phyloP scores from a whole-genome alignment of 371 early-diverging fungal species.

The Mortierella sp. region DNA sequence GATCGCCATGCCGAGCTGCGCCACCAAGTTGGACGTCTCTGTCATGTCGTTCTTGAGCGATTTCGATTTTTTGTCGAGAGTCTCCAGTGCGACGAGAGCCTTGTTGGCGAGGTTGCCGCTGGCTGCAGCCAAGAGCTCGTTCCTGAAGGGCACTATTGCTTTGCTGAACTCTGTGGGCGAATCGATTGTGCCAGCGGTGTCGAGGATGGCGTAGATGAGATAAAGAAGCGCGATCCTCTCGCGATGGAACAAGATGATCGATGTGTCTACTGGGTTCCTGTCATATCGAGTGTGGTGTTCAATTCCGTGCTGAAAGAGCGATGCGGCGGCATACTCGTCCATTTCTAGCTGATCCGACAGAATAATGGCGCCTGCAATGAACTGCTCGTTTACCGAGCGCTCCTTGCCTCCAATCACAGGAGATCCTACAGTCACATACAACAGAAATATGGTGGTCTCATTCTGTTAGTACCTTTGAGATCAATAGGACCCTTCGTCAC shows the following conservation, averaged over 20 bases:
- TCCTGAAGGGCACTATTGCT: slow-evolving; percentile 58
- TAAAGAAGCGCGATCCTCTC: slow-evolving; percentile 78
- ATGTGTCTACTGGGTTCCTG: slow-evolving; percentile 75
- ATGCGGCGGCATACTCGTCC: slow-evolving; percentile 83
- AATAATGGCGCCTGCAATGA: slow-evolving; percentile 73
- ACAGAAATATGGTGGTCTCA: neutral
- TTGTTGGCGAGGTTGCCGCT: slow-evolving; percentile 58
- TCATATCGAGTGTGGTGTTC: slow-evolving; percentile 65
- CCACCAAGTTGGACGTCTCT: slow-evolving; percentile 49
- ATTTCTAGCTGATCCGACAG: slow-evolving; percentile 86
- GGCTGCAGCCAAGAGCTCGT: slow-evolving; percentile 43
- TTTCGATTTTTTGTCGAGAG: slow-evolving; percentile 58
- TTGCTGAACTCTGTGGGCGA: slow-evolving; percentile 64
- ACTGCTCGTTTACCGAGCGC: slow-evolving; percentile 75
- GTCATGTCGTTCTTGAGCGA: slow-evolving; percentile 55
- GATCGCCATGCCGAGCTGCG: slow-evolving; percentile 55
- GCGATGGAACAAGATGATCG: slow-evolving; percentile 76
- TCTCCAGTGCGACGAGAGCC: slow-evolving; percentile 63
- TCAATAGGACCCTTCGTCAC: no score
- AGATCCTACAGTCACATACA: slow-evolving; percentile 22
- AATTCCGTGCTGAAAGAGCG: slow-evolving; percentile 76
- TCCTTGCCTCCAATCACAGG: slow-evolving; percentile 48
- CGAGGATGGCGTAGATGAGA: slow-evolving; percentile 73
- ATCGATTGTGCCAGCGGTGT: slow-evolving; percentile 63
- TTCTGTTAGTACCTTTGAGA: neutral